A percentile compares a stretch with the other conserved stretches of the same genome.
phyloP scores from a whole-genome alignment of 2,329 filamentous ascomycete genomes.

The Alternaria burnsii region DNA sequence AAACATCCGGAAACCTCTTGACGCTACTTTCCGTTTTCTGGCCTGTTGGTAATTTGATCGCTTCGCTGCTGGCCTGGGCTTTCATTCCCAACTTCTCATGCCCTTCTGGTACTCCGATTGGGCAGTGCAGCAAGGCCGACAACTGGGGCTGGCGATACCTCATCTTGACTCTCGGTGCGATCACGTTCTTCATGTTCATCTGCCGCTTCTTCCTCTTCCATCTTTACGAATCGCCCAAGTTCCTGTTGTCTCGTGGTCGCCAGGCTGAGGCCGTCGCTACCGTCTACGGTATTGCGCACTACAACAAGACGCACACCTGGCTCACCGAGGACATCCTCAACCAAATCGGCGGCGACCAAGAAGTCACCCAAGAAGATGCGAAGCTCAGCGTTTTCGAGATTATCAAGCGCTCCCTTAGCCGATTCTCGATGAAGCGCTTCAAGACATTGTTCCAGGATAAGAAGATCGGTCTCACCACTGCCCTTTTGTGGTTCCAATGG shows the following conservation, averaged over 20 bases:
- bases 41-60: conserved; percentile 81
- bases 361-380: conserved; percentile 46
- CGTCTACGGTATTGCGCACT: conserved; percentile 78
- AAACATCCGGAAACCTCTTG: conserved; percentile 74
- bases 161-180: conserved; percentile 72
- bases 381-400: conserved; percentile 59
- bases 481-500: conserved; percentile 80
- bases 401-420: conserved; percentile 66
- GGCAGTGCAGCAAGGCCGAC: conserved; percentile 59
- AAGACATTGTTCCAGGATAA: conserved; percentile 67
- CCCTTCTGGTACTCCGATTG: conserved; percentile 18
- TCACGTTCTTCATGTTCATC: conserved; percentile 80
- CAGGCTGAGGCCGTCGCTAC: conserved; percentile 82
- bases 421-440: conserved; percentile 73
- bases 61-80: conserved; percentile 72
- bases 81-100: conserved; percentile 75
- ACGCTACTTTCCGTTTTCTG: conserved; percentile 88
- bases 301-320: conserved; percentile 63
- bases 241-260: conserved; percentile 76
- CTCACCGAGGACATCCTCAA: conserved; percentile 75
- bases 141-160: conserved; percentile 80
- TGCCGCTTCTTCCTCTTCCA: conserved; percentile 82
- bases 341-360: conserved; percentile 59
- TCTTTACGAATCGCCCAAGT: conserved; percentile 87
- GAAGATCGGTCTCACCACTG: conserved; percentile 59